Base-by-base conservation (phyloP, 257 asterid species). In the Capsicum baccatum region DNA sequence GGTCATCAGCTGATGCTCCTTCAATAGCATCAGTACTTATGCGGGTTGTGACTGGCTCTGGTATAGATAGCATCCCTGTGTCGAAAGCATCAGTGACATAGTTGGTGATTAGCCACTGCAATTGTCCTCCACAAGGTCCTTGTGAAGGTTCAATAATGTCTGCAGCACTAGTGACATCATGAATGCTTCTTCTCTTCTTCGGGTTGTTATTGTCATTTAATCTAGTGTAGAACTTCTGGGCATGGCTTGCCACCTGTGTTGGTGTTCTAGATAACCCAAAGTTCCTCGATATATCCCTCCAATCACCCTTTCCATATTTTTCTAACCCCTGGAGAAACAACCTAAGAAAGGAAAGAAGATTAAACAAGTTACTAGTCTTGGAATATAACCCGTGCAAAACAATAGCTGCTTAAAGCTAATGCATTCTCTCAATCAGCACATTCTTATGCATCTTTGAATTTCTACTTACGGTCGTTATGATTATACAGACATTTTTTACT, bases 241-340 rank as follows among this genome's bases (percentile, higher is more conserved):
- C 84, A 66, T 64, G 84, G 48, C 64, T 82, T 14, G 84, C 84
- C 50, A 64, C 84, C 63, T 81, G 84, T 48, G 60, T 64, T 42
- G 79, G 60, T 21, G 79, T 64, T 81, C 64, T 81, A 15, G 84
- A 62, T 39, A 82, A 55, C 79, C 64, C 79, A 64, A 6, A 54
- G 64, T 44, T 47, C 79, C 84, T 82, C 5, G 84, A 82, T 62
- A 82, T 82, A 63, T 37, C 56, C 50, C 64, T 9, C 79, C 84
- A 64, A 64, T 64, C 84, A 48, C 79, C 79, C n/a, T 11, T 64
- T 47, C 84, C 84, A 1, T 48, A n/a, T 63, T 64, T 19, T 8
- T n/a, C 64, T 79, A 82, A 66, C 47, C 84, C 21, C 33, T 64
- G 79, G 54, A 82, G 63, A 82, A 82, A 64, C 8, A 52, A 56